These are phyloP conservation scores for Trametes sanguinea DNA, from an alignment of 768 basidiomycete genomes.

Conservation along the genomic window DNA sequence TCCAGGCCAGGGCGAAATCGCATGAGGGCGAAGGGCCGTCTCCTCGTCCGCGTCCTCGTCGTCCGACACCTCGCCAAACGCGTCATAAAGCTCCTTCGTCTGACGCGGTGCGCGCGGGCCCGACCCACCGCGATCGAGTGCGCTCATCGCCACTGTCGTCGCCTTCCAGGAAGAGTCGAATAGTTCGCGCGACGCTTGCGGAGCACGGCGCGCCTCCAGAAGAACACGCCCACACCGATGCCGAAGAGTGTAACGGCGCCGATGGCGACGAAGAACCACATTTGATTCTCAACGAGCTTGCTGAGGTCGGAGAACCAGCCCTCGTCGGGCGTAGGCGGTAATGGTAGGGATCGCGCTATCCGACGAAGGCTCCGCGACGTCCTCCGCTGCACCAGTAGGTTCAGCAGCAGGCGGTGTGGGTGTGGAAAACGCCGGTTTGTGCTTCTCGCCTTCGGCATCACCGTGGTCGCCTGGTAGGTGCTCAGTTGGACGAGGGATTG, in stretches of 20 bases:
- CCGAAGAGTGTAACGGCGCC: constrained; percentile 78
- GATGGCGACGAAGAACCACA: constrained; percentile 90
- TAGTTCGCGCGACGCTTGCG: constrained; percentile 48
- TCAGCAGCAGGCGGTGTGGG: constrained; percentile 22
- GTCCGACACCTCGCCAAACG: constrained; percentile 89
- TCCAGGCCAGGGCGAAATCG: constrained; percentile 38
- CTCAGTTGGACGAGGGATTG: constrained; percentile 81
- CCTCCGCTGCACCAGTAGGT: constrained; percentile 22
- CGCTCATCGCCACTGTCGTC: constrained; percentile 80
- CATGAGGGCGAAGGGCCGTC: constrained; percentile 52
- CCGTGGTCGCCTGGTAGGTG: constrained; percentile 89
- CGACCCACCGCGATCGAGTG: constrained; percentile 47
- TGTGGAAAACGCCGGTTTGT: constrained; percentile 66
- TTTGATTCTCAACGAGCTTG: constrained; percentile 69
- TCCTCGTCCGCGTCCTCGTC: constrained; percentile 78
- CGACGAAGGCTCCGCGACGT: constrained; percentile 26
- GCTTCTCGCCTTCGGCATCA: constrained; percentile 74
- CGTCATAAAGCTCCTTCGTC: constrained; percentile 93
- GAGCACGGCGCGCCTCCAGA: constrained; percentile 66
- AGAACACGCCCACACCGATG: constrained; percentile 67
- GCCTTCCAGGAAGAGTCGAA: constrained; percentile 53
- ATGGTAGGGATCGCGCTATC: constrained; percentile 28
- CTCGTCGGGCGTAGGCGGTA: constrained; percentile 67
- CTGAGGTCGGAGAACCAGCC: constrained; percentile 85
- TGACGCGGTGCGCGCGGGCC: constrained; percentile 42